Base-by-base conservation (phyloP, 768 basidiomycete species). In the Cystofilobasidium capitatum region DNA sequence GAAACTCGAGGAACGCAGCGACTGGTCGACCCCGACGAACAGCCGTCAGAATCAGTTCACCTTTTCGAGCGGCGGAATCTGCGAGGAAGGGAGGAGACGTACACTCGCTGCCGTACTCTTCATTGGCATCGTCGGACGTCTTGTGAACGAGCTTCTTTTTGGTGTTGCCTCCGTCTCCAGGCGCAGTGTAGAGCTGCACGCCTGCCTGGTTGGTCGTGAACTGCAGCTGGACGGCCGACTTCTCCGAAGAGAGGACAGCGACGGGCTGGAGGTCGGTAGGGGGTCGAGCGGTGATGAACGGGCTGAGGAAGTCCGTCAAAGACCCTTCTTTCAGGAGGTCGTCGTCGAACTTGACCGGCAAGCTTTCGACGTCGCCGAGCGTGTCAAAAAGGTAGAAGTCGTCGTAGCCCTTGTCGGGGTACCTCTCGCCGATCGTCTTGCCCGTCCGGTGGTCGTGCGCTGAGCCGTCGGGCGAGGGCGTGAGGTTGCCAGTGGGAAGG, bases 301-400 rank as follows among this genome's bases (percentile, higher is more conserved):
- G 26, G 24, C 49, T 3, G 4, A 40, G 17, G 24, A 42, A 57
- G 63, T 64, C 51, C 4, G 39, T 26, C 33, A 7, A 3, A 6
- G 51, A 55, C 29, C 33, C 29, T 3, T 3, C 51, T 5, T 33
- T 6, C 7, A 55, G 51, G 16, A 55, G 51, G 14, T 1, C 6
- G 10, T 16, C 29, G 31, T 55, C 51, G 14, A 55, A 55, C 2
- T 29, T 44, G 10, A 40, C 44, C 16, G 61, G 61, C 51, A 31
- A 31, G 9, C 9, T 12, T 7, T 26, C 29, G 13, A 55, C 51
- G 29, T 55, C 51, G 51, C 33, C 33, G 29, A 55, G 51, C 8
- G 26, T 33, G 36, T 64, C 62, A 37, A 69, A 69, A 39, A 69
- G 29, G 49, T 69, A 69, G 37, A 58, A 69, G 42, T 69, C 62